Base-by-base conservation (phyloP, 495 filamentous ascomycete species). In the Patellaria atrata region DNA sequence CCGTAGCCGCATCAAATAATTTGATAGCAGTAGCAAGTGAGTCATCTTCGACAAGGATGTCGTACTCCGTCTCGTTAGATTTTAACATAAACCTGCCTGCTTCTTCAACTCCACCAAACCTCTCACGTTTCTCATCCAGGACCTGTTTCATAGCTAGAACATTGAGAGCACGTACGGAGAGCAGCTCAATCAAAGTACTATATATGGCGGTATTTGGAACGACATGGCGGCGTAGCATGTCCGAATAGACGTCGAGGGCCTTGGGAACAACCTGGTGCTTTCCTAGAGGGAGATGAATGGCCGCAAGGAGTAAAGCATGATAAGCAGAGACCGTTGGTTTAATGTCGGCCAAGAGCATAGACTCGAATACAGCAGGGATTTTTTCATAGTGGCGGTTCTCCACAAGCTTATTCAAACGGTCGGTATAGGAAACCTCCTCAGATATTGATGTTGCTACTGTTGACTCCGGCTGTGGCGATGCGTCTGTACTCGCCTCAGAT, bases 161-260 rank as follows among this genome's bases (percentile, higher is more conserved):
- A 46, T 87, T 75, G 32, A 85, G 65, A 25, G 84, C 81, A 22
- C 81, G 78, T 13, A 70, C 64, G 15, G 85, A 77, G 21, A 96
- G 69, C 24, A 92, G 59, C 43, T 79, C 71, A 39, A 97, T 77
- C 8, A 97, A 59, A 2, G 78, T 82, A 48, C 82, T 71, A 58
- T 91, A 96, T 5, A 85, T 96, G 34, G 75, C 68, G 38, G 76
- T 73, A 50, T 91, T 77, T 11, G 87, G 87, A 17, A 66, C 57
- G 26, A 94, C 75, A 47, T 76, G 77, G 30, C 85, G 79, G 40
- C 79, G 70, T 44, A 93, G 76, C 87, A 97, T 93, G 54, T 94
- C 83, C 26, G 83, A 78, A 61, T 96, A 96, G 38, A 96, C 78
- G 65, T 86, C 84, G 30, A 96, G 70, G 4, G 82, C 85, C 59